Percentiles rank a stretch among this genome's conserved stretches.
These are phyloP conservation scores for Dictyostelium citrinum DNA, from an alignment of 78 protist species.

Conservation along the genomic window DNA sequence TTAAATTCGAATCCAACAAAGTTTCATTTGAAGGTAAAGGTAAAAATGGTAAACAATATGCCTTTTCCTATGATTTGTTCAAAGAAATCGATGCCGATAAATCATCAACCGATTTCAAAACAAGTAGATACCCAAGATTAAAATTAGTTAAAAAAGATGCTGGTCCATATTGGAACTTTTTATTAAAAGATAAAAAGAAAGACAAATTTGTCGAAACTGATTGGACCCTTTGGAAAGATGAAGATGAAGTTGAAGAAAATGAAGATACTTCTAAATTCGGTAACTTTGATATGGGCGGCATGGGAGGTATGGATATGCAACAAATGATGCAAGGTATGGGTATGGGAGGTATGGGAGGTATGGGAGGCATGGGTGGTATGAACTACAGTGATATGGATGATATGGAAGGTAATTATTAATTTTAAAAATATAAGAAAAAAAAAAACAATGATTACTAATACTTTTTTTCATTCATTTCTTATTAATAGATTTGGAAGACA, in stretches of 20 bases:
- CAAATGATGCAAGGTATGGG: slow-evolving; percentile 43
- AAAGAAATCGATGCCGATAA: slow-evolving; percentile 22
- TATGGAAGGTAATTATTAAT: not conserved
- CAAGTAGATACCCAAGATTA: slow-evolving; percentile 26
- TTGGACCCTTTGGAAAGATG: slow-evolving; percentile 61
- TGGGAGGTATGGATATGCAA: not conserved
- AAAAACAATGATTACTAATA: not conserved
- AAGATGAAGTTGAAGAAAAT: slow-evolving; percentile 27
- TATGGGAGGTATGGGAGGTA: slow-evolving; percentile 31
- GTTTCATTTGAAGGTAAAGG: slow-evolving; percentile 10
- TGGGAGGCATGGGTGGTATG: slow-evolving; percentile 22
- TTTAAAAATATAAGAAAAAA: not conserved
- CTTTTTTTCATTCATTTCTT: not conserved
- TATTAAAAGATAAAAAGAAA: slow-evolving; percentile 27
- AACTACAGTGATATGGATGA: not conserved
- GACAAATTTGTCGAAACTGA: not conserved
- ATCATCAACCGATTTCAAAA: not conserved
- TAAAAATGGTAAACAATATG: not conserved
- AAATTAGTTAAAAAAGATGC: slow-evolving; percentile 31
- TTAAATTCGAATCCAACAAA: not conserved
- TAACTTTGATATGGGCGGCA: slow-evolving; percentile 24
- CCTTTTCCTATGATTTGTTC: not conserved
- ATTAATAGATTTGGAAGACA: slow-evolving; percentile 10
- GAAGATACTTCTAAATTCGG: slow-evolving; percentile 14
- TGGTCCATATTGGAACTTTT: slow-evolving; percentile 51